phyloP scores from a whole-genome alignment of 768 basidiomycete genomes.

The Tulasnella sp. region DNA sequence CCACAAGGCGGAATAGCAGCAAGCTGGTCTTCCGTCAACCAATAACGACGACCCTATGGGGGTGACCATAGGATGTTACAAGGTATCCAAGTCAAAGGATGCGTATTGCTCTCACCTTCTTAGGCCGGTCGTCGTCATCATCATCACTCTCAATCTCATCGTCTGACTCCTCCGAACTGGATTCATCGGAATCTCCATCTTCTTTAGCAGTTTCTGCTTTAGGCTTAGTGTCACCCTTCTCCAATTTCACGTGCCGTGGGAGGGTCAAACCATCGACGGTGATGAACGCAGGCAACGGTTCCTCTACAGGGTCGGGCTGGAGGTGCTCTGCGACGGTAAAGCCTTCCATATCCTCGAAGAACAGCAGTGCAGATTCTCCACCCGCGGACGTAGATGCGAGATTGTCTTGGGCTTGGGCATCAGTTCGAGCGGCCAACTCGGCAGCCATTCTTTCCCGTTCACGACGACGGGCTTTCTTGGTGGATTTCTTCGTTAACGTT shows the following conservation, averaged over 20 bases:
- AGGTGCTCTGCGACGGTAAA: neutral
- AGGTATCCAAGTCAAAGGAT: neutral
- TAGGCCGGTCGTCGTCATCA: neutral
- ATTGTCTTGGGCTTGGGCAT: neutral
- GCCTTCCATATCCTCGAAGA: neutral
- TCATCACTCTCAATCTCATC: neutral
- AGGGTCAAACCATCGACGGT: neutral
- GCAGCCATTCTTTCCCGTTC: neutral
- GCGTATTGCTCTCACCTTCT: neutral
- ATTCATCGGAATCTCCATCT: neutral
- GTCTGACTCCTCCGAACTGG: neutral
- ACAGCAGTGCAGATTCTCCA: neutral
- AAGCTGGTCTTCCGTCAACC: constrained; percentile 3
- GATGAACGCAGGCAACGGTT: constrained; percentile 7
- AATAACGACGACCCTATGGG: constrained; percentile 6
- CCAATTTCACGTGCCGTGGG: constrained; percentile 14
- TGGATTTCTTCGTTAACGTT: neutral
- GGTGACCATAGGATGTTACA: neutral
- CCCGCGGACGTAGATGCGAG: neutral
- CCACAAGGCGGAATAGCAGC: constrained; percentile 1
- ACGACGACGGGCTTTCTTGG: neutral
- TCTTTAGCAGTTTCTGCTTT: neutral
- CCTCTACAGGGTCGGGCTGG: neutral
- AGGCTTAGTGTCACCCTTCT: neutral
- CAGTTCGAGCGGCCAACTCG: neutral